A percentile compares a stretch with the other conserved stretches of the same genome.
Evolutionary conservation across 352 stramenopile genomes (phyloP).

Genomic region (Phytophthora pinifolia): DNA sequence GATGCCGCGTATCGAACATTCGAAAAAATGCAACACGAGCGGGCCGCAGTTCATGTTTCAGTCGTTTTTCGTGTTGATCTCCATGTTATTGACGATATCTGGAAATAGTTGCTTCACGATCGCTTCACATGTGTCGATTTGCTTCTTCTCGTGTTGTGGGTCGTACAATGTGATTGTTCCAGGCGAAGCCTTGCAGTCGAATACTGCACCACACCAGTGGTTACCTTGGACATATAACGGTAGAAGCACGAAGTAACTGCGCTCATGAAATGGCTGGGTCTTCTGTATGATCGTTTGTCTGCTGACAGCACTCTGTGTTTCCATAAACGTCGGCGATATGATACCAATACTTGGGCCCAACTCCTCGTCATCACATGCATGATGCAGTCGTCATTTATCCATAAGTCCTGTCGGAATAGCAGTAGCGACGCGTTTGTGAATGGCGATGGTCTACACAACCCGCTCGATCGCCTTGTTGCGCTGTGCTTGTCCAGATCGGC

Average conservation of each 20-base stretch:
- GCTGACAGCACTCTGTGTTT: too few relatives aligned
- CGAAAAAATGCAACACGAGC: background rate
- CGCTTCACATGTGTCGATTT: background rate
- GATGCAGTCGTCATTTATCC: too few relatives aligned
- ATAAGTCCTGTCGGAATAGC: too few relatives aligned
- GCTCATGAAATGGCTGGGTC: background rate
- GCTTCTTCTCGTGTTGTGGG: background rate
- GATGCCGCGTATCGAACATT: background rate
- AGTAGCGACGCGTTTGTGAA: too few relatives aligned
- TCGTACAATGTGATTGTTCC: background rate
- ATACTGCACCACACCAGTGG: slow-evolving; percentile 1
- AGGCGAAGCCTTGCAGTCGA: background rate
- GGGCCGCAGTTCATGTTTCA: background rate
- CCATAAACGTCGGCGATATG: too few relatives aligned
- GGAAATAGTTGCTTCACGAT: background rate
- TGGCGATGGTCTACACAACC: too few relatives aligned
- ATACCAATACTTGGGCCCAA: too few relatives aligned
- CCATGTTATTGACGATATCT: background rate
- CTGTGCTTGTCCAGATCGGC: too few relatives aligned
- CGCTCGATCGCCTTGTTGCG: too few relatives aligned
- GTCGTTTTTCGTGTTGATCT: background rate
- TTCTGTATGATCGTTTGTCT: too few relatives aligned
- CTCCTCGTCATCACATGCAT: too few relatives aligned
- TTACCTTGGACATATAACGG: background rate
- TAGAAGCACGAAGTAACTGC: background rate